Evolutionary conservation across 23 red algal species (phyloP).

Genomic region (Cyanidium caldarium): DNA sequence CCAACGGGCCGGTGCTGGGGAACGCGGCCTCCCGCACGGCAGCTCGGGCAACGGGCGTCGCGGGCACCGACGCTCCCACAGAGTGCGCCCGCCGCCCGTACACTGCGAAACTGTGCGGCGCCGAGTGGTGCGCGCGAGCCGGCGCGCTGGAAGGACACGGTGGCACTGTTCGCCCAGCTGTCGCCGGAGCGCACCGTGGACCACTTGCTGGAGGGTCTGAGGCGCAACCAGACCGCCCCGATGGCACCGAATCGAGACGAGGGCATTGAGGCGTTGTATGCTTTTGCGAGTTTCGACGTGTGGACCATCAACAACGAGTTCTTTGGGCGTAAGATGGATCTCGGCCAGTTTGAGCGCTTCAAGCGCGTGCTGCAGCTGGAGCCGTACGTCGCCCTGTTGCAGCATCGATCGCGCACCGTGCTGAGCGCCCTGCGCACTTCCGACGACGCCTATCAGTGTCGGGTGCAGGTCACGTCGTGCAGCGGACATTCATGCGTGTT

Average conservation of each 20-base stretch:
- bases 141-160: constrained; percentile 31
- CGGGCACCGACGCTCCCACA: no score
- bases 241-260: constrained; percentile 26
- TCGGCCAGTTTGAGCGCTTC: constrained; percentile 73
- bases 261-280: constrained; percentile 64
- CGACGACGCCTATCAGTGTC: constrained; percentile 27
- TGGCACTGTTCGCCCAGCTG: constrained; percentile 52
- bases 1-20: no score
- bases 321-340: constrained; percentile 53
- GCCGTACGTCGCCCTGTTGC: constrained; percentile 40
- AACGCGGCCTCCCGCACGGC: no score
- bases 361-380: constrained; percentile 28
- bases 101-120: no score
- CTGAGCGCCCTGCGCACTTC: constrained; percentile 23
- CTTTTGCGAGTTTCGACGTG: constrained; percentile 52
- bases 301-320: constrained; percentile 41
- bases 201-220: constrained; percentile 26
- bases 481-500: neutral
- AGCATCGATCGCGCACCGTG: constrained; percentile 10
- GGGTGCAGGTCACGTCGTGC: neutral
- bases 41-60: no score
- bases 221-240: constrained; percentile 5
- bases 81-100: no score
- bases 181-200: constrained; percentile 37
- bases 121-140: neutral